phyloP scores from a whole-genome alignment of 805 yeast species.

The Brettanomyces sp. region DNA sequence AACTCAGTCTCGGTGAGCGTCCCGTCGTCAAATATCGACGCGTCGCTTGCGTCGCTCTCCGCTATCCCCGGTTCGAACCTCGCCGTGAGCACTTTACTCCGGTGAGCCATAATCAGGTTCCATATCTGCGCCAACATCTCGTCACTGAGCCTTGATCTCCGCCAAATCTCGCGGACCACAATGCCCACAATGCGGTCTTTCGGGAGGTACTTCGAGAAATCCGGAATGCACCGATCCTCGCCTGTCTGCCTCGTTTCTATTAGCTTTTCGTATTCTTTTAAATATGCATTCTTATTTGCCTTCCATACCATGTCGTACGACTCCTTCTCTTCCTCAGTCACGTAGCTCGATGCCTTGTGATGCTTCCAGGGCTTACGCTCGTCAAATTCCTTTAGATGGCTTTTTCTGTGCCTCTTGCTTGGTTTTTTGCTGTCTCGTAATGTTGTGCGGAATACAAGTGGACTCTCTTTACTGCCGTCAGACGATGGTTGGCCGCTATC shows the following conservation, averaged over 20 bases:
- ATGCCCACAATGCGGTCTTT: slow-evolving; percentile 36
- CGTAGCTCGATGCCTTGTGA: slow-evolving; percentile 48
- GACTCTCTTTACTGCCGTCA: too few species aligned
- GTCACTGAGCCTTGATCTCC: slow-evolving; percentile 60
- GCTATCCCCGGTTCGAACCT: too few species aligned
- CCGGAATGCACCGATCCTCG: not conserved
- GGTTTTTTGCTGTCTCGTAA: slow-evolving; percentile 27
- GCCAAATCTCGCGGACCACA: slow-evolving; percentile 75
- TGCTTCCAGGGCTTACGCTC: slow-evolving; percentile 93
- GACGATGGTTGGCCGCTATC: too few species aligned
- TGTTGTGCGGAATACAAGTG: slow-evolving; percentile 34
- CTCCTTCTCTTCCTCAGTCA: slow-evolving; percentile 60
- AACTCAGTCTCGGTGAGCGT: slow-evolving; percentile 73
- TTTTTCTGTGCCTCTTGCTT: slow-evolving; percentile 18
- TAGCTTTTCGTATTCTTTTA: slow-evolving; percentile 11
- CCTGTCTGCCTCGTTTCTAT: not conserved
- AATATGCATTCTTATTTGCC: slow-evolving; percentile 64
- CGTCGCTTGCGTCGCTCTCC: not conserved
- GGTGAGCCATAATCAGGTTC: slow-evolving; percentile 52
- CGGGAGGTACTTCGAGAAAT: not conserved
- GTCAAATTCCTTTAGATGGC: slow-evolving; percentile 44
- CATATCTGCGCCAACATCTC: slow-evolving; percentile 60
- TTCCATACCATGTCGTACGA: slow-evolving; percentile 94
- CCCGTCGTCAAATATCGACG: slow-evolving; percentile 61
- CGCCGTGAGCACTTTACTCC: slow-evolving; percentile 12